These are phyloP conservation scores for Fusarium avenaceum DNA, from an alignment of 2,329 filamentous ascomycete genomes.

Conservation along the genomic window DNA sequence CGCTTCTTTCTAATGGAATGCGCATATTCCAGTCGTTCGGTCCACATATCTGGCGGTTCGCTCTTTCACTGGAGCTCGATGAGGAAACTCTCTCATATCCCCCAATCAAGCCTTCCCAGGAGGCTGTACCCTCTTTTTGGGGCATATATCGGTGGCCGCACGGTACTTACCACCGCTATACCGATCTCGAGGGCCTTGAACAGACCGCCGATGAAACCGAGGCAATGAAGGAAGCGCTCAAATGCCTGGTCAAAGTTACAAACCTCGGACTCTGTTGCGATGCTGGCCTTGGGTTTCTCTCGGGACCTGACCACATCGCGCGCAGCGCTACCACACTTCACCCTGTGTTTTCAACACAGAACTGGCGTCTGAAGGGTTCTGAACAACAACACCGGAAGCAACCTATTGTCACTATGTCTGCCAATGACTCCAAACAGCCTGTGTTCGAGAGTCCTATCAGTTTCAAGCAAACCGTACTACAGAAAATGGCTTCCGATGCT, in stretches of 20 bases:
- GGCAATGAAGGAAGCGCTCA: conserved; percentile 72
- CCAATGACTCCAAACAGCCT: conserved; percentile 42
- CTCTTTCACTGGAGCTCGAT: conserved; percentile 77
- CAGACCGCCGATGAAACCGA: conserved; percentile 73
- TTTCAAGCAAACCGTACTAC: conserved; percentile 52
- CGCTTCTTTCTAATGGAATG: conserved; percentile 64
- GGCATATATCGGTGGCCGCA: conserved; percentile 76
- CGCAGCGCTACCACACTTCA: conserved; percentile 57
- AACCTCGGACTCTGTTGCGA: conserved; percentile 78
- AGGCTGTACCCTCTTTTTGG: conserved; percentile 70
- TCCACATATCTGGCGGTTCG: conserved; percentile 71
- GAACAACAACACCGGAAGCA: conserved; percentile 27
- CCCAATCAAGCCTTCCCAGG: conserved; percentile 68
- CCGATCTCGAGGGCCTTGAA: conserved; percentile 71
- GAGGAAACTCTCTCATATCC: conserved; percentile 65
- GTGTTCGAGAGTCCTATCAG: conserved; percentile 46
- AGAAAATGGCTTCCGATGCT: conserved; percentile 56
- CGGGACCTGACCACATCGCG: conserved; percentile 69
- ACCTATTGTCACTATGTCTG: conserved; percentile 41
- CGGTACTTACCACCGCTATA: conserved; percentile 69
- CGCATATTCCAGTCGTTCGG: conserved; percentile 73
- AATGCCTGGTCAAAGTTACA: conserved; percentile 65
- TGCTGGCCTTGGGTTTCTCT: conserved; percentile 76
- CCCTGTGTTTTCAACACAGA: conserved; percentile 54
- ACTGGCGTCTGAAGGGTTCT: conserved; percentile 43